Evolutionary conservation across 2,329 filamentous ascomycete species (phyloP), one percentile per base, ranked within the genome.

Genomic region (Talaromyces sp.): DNA sequence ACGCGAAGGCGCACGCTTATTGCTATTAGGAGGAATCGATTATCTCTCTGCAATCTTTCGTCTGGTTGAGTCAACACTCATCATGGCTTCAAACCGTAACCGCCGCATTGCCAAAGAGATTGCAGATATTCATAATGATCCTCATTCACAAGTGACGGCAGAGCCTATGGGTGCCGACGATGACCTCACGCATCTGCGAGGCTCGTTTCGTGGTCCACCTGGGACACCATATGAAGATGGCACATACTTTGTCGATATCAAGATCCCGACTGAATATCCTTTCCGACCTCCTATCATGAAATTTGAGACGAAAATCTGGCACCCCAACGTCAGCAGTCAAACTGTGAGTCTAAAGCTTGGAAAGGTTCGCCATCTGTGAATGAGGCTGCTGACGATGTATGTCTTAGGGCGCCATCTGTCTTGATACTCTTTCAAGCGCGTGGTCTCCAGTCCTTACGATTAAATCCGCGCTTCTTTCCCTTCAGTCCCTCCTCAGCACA

Each of bases 381-480:
- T 2, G 0, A 51, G 19, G 13, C 2, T 37, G 33, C 48, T 52
- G 17, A 52, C 25, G 35, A 17, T 52, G 2, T 62, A 25, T 19
- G 43, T 21, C 46, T 53, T 10, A 97, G 91, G 94, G 94, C 57
- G 93, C 92, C 25, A 99, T 99, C 72, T 99, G 94, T 70, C 85
- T 99, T 56, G 94, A 99, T 71, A 97, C 92, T 0, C 83, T 99
- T 15, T 87, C 89, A 9, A 84, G 84, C 11, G 91, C 89, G 65
- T 99, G 94, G 94, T 96, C 93, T 5, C 94, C 94, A 0, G 92
- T 99, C 22, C 83, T 97, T 61, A 99, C 93, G 13, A 93, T 99
- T 73, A 97, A 97, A 77, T 95, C 91, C 19, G 91, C 93, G 37
- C 84, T 99, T 46, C 86, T 99, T 60, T 97, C 92, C 28, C 81